Evolutionary conservation across 805 yeast species (phyloP).

Genomic region (Blastobotrys peoriensis): DNA sequence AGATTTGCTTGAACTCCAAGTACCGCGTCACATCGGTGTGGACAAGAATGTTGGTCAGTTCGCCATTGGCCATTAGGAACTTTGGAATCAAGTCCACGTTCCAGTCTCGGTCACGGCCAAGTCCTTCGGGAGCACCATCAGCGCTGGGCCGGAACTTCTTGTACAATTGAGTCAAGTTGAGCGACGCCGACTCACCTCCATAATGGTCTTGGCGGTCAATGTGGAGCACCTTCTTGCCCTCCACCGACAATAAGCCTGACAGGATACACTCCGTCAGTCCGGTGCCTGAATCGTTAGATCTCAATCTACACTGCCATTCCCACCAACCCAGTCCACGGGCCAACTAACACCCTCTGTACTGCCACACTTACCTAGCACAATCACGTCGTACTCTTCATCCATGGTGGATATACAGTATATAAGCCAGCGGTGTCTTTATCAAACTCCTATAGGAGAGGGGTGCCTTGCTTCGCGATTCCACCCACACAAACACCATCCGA

Average conservation of each 20-base stretch:
- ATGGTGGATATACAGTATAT: no score
- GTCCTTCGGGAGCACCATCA: constrained; percentile 52
- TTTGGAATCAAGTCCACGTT: constrained; percentile 96
- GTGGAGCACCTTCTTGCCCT: constrained; percentile 94
- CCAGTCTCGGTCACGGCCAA: constrained; percentile 96
- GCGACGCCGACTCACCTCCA: constrained; percentile 53
- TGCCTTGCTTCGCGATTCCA: no score
- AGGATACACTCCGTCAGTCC: constrained; percentile 97
- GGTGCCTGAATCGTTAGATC: constrained; percentile 13
- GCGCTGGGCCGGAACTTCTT: constrained; percentile 80
- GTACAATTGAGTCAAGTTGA: constrained; percentile 48
- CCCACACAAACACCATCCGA: no score
- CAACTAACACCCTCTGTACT: no score
- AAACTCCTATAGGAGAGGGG: no score
- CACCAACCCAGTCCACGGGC: no score
- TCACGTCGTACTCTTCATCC: constrained; percentile 97
- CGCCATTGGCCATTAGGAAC: constrained; percentile 96
- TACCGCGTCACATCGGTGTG: constrained; percentile 96
- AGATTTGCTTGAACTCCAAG: constrained; percentile 91
- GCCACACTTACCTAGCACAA: constrained; percentile 80
- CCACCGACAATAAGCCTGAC: constrained; percentile 92
- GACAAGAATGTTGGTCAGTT: constrained; percentile 86
- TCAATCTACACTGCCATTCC: not conserved
- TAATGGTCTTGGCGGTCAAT: constrained; percentile 95
- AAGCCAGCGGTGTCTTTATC: no score